Evolutionary conservation across 805 yeast species (phyloP).

Genomic region (Ogataea minuta): DNA sequence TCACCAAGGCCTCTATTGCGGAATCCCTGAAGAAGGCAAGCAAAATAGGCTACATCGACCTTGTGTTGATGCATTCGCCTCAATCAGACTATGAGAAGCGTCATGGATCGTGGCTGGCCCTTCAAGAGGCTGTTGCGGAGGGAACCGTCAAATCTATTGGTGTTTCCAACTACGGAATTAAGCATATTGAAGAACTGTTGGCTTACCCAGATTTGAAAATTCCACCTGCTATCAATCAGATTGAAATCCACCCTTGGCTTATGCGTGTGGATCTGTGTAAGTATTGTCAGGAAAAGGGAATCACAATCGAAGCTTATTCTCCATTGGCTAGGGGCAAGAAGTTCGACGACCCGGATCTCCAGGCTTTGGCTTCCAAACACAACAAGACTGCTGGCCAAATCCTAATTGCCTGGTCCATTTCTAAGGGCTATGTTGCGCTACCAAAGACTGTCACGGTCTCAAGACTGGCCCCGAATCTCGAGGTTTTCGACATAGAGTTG

Average conservation of each 20-base stretch:
- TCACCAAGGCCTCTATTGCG: conserved; percentile 42
- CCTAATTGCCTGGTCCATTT: conserved; percentile 64
- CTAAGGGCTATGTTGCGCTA: conserved; percentile 52
- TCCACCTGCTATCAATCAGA: conserved; percentile 48
- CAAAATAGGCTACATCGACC: conserved; percentile 50
- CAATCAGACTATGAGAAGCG: conserved; percentile 40
- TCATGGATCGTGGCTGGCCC: conserved; percentile 51
- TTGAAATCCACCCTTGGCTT: conserved; percentile 52
- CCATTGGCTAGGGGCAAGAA: conserved; percentile 59
- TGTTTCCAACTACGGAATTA: conserved; percentile 60
- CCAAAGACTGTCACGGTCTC: conserved; percentile 35
- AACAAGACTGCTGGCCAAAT: conserved; percentile 55
- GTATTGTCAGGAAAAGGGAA: conserved; percentile 44
- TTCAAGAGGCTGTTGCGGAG: conserved; percentile 51
- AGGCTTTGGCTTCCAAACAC: conserved; percentile 47
- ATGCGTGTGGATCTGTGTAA: conserved; percentile 44
- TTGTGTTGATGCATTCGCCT: conserved; percentile 56
- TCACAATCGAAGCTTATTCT: conserved; percentile 58
- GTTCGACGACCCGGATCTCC: conserved; percentile 42
- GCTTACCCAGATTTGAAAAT: conserved; percentile 42
- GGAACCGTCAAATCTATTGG: conserved; percentile 57
- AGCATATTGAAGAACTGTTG: conserved; percentile 54
- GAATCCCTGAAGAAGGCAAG: conserved; percentile 42
- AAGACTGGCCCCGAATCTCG: conserved; percentile 43
- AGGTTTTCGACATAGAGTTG: conserved; percentile 41